These are phyloP conservation scores for Candida cerambycidarum DNA, from an alignment of 805 yeast species.

Conservation along the genomic window DNA sequence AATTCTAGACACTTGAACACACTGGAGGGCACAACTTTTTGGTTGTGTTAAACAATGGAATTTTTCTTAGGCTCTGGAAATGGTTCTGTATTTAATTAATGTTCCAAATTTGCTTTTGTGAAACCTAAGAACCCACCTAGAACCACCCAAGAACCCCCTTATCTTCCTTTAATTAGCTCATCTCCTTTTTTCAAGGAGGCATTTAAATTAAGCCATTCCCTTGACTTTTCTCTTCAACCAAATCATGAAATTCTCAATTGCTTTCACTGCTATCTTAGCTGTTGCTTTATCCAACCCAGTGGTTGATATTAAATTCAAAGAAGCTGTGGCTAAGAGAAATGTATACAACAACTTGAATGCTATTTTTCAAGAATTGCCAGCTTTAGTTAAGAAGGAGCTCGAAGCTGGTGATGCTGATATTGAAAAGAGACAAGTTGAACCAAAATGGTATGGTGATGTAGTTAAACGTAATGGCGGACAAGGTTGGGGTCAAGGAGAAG, in stretches of 20 bases:
- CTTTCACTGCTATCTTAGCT: not conserved
- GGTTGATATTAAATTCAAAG: slow-evolving; percentile 6
- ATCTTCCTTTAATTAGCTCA: too few relatives aligned
- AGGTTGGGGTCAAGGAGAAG: not conserved
- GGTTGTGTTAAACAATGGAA: not conserved
- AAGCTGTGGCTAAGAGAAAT: slow-evolving; percentile 9
- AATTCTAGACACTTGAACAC: not conserved
- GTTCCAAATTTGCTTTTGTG: not conserved
- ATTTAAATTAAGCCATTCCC: not conserved
- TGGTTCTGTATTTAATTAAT: not conserved
- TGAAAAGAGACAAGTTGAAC: slow-evolving; percentile 1
- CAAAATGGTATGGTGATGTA: slow-evolving; percentile 1
- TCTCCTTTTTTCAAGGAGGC: too few relatives aligned
- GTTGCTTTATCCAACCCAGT: not conserved
- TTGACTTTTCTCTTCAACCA: not conserved
- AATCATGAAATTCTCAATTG: slow-evolving; percentile 4
- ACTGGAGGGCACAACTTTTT: not conserved
- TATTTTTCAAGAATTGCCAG: slow-evolving; percentile 6
- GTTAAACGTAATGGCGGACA: not conserved
- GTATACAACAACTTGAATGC: slow-evolving; percentile 5
- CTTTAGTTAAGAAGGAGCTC: slow-evolving; percentile 3
- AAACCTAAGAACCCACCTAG: too few relatives aligned
- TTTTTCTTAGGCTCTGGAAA: not conserved
- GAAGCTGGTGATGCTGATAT: not conserved
- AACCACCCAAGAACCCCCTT: too few relatives aligned